These are phyloP conservation scores for Gossypium schwendimanii DNA, from an alignment of 441 rosid species.

Conservation along the genomic window DNA sequence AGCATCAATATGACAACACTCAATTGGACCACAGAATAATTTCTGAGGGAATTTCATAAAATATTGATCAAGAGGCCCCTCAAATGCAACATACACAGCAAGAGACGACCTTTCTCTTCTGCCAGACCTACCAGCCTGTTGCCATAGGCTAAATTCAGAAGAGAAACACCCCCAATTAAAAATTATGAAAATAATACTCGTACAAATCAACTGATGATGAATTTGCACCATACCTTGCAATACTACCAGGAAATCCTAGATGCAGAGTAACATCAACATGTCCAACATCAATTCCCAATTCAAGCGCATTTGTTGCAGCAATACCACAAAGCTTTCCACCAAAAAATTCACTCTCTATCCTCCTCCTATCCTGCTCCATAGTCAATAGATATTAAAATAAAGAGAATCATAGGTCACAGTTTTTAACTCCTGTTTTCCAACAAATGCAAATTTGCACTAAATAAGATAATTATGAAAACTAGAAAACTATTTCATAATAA, in stretches of 20 bases:
- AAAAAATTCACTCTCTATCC: conserved; percentile 74
- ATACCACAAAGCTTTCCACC: conserved; percentile 82
- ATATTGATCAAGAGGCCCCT: conserved; percentile 82
- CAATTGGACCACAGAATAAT: conserved; percentile 72
- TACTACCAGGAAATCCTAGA: conserved; percentile 94
- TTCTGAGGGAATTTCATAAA: conserved; percentile 79
- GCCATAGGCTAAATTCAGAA: conserved; percentile 65
- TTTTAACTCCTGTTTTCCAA: background rate
- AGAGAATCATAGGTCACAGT: background rate
- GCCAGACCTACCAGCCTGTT: conserved; percentile 97
- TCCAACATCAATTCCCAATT: conserved; percentile 96
- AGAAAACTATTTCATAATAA: background rate
- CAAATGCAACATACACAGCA: conserved; percentile 82
- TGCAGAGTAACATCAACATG: conserved; percentile 88
- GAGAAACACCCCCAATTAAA: conserved; percentile 14
- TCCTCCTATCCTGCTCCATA: conserved; percentile 65
- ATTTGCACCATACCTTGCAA: conserved; percentile 60
- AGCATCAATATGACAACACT: conserved; percentile 82
- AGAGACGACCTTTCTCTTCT: conserved; percentile 83
- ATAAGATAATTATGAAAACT: background rate
- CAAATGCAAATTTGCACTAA: background rate
- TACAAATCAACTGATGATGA: conserved; percentile 11
- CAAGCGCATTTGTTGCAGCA: conserved; percentile 95
- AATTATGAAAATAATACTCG: conserved; percentile 13
- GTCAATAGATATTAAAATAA: conserved; percentile 15